These are phyloP conservation scores for Leccinellum luteum DNA, from an alignment of 768 basidiomycete genomes.

Conservation along the genomic window DNA sequence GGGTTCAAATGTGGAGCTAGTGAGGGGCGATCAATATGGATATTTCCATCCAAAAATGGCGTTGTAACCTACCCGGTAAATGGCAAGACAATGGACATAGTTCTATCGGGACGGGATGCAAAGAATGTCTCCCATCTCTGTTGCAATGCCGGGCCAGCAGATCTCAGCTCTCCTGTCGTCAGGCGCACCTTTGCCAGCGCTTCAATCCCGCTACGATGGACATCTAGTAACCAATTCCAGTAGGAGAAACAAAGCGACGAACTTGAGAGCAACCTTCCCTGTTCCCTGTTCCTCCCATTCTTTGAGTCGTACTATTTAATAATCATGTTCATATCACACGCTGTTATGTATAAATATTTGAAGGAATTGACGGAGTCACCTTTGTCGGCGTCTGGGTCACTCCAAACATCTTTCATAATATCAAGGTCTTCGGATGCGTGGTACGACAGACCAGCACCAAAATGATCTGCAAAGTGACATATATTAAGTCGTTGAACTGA, in stretches of 20 bases:
- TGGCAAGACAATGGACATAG: not conserved
- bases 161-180: conserved; percentile 44
- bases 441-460: not conserved
- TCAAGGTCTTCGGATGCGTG: not conserved
- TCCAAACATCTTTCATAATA: not conserved
- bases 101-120: not conserved
- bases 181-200: conserved; percentile 56
- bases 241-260: not conserved
- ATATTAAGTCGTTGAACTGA: not conserved
- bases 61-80: not conserved
- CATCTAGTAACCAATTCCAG: not conserved
- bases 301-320: conserved; percentile 27
- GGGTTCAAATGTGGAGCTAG: not conserved
- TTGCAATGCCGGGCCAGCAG: conserved; percentile 44
- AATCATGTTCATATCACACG: not conserved
- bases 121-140: conserved; percentile 28
- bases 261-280: conserved; percentile 59
- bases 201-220: conserved; percentile 44
- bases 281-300: conserved; percentile 39
- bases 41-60: not conserved
- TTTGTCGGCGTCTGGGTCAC: not conserved
- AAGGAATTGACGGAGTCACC: not conserved
- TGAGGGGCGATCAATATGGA: not conserved
- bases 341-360: not conserved
- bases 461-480: not conserved